Percentiles rank a stretch among this genome's conserved stretches.
These are phyloP conservation scores for Aspergillus ellipticus DNA, from an alignment of 495 filamentous ascomycete genomes.

Conservation along the genomic window DNA sequence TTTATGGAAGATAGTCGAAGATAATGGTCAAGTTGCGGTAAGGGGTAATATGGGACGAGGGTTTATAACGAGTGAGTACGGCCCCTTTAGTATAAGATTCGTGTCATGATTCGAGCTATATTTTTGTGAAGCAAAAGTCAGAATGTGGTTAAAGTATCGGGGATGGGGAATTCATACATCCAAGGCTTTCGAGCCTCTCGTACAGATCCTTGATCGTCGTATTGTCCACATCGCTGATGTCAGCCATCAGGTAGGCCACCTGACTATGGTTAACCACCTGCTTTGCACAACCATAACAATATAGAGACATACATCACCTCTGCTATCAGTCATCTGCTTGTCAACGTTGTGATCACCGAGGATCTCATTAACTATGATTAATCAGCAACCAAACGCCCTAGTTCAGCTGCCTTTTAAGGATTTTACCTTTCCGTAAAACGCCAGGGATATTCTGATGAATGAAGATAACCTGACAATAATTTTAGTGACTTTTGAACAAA, in stretches of 20 bases:
- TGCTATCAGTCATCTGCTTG: slow-evolving; percentile 94
- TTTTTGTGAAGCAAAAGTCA: slow-evolving; percentile 1
- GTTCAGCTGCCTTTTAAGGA: neutral
- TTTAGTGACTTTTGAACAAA: neutral
- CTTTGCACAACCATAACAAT: neutral
- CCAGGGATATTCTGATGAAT: slow-evolving; percentile 95
- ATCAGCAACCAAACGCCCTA: neutral
- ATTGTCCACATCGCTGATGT: slow-evolving; percentile 80
- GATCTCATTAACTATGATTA: slow-evolving; percentile 74
- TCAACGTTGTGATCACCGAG: slow-evolving; percentile 95
- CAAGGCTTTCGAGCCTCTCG: slow-evolving; percentile 73
- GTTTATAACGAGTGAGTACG: too few species aligned
- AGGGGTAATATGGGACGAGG: too few species aligned
- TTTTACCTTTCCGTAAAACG: slow-evolving; percentile 74
- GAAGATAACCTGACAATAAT: slow-evolving; percentile 64
- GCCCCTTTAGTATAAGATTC: slow-evolving; percentile 76
- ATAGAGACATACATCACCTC: slow-evolving; percentile 66
- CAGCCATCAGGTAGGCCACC: slow-evolving; percentile 96
- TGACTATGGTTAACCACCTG: slow-evolving; percentile 26
- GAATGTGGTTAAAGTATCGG: neutral
- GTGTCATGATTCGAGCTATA: slow-evolving; percentile 77
- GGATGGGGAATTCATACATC: slow-evolving; percentile 54
- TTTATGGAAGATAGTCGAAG: neutral
- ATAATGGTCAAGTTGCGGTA: too few species aligned
- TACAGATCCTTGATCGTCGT: slow-evolving; percentile 81